phyloP scores from a whole-genome alignment of 2,329 filamentous ascomycete species.

The Scedosporium minutisporum region DNA sequence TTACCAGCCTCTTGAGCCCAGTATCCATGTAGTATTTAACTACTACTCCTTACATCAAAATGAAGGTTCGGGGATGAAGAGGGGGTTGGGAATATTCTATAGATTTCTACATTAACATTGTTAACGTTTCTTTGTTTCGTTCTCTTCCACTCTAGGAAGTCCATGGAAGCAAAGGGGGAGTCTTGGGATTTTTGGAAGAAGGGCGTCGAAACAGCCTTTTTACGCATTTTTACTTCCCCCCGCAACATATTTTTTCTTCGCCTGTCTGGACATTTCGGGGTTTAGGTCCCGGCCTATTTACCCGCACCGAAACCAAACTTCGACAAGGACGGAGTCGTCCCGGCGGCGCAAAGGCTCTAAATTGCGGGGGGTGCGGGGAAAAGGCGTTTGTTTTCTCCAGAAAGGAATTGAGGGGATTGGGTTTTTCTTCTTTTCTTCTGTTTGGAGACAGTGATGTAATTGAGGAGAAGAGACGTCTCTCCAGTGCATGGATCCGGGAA shows the following conservation, averaged over 20 bases:
- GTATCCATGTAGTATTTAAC: too few relatives aligned
- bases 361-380: background rate
- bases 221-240: background rate
- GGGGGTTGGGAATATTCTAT: too few relatives aligned
- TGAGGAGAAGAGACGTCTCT: background rate
- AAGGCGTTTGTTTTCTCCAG: background rate
- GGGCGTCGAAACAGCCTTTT: background rate
- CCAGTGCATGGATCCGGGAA: background rate
- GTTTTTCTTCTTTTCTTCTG: background rate
- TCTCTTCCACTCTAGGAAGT: too few relatives aligned
- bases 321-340: background rate
- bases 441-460: too few relatives aligned
- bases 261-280: background rate
- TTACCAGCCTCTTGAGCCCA: too few relatives aligned
- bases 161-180: background rate
- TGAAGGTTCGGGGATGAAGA: too few relatives aligned
- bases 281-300: background rate
- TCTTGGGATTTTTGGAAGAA: background rate
- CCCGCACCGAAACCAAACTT: background rate
- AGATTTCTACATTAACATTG: too few relatives aligned
- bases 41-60: too few relatives aligned
- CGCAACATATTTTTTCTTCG: background rate
- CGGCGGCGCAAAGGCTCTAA: background rate
- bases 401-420: background rate
- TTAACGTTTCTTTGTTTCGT: too few relatives aligned